Conservation (phyloP, 768 basidiomycete species). For the Trametes meyenii region DNA sequence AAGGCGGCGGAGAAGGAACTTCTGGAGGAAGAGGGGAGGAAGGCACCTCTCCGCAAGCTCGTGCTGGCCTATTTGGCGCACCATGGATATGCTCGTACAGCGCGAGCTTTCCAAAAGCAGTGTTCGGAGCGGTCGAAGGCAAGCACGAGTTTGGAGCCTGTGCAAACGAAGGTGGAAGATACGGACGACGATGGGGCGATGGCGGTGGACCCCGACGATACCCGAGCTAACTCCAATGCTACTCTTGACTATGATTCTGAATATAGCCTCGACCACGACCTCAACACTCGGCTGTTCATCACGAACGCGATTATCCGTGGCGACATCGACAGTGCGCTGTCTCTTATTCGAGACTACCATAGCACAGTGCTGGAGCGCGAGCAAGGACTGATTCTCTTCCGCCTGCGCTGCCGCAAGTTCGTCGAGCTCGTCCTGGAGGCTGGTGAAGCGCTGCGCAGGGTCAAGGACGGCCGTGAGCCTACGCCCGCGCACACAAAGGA, state of each 20-base stretch:
- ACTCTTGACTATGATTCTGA: slow-evolving; percentile 22
- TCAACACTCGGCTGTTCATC: slow-evolving; percentile 70
- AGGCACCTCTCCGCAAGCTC: slow-evolving; percentile 67
- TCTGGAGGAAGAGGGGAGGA: slow-evolving; percentile 48
- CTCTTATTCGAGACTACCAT: slow-evolving; percentile 56
- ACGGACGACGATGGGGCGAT: slow-evolving; percentile 20
- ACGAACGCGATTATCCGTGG: slow-evolving; percentile 70
- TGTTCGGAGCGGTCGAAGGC: slow-evolving; percentile 29
- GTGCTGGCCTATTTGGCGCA: slow-evolving; percentile 82
- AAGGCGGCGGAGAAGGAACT: slow-evolving; percentile 8
- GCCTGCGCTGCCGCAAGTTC: slow-evolving; percentile 82
- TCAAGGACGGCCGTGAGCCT: slow-evolving; percentile 44
- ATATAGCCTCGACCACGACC: slow-evolving; percentile 46
- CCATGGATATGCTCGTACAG: slow-evolving; percentile 78
- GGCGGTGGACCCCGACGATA: slow-evolving; percentile 25
- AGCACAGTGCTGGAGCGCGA: slow-evolving; percentile 69
- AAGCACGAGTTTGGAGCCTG: slow-evolving; percentile 2
- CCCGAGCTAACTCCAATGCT: not conserved
- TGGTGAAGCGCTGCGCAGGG: slow-evolving; percentile 66
- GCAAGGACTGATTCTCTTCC: slow-evolving; percentile 74
- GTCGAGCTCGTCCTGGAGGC: slow-evolving; percentile 80
- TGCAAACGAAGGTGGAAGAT: slow-evolving; percentile 12
- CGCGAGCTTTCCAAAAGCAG: slow-evolving; percentile 66
- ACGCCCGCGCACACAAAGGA: slow-evolving; percentile 20
- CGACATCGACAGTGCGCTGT: slow-evolving; percentile 70